Evolutionary conservation across 2,329 filamentous ascomycete species (phyloP).

Genomic region (Stenocarpella maydis): DNA sequence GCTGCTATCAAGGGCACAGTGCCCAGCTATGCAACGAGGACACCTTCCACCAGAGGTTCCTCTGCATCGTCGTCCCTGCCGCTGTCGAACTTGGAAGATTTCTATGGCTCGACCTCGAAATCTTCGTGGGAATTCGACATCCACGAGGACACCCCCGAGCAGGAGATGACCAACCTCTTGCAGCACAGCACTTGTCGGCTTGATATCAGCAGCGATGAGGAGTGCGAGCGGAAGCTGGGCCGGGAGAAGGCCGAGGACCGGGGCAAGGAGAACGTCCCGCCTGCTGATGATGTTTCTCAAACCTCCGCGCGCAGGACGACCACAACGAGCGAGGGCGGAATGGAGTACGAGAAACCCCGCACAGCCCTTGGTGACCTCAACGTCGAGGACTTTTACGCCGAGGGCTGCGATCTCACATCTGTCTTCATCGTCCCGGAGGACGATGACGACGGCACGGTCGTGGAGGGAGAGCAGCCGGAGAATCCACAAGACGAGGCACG

Average conservation of each 20-base stretch:
- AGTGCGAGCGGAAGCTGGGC: conserved; percentile 64
- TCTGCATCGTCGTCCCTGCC: conserved; percentile 26
- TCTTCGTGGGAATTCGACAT: conserved; percentile 91
- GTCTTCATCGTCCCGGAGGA: conserved; percentile 70
- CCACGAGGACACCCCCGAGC: conserved; percentile 88
- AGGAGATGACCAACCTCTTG: conserved; percentile 91
- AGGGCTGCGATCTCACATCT: conserved; percentile 69
- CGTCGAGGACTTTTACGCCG: conserved; percentile 71
- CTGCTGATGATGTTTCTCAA: conserved; percentile 70
- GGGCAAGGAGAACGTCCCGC: conserved; percentile 95
- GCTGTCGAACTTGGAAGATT: conserved; percentile 37
- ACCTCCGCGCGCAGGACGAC: conserved; percentile 51
- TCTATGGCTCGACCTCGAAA: conserved; percentile 57
- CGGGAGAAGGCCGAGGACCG: conserved; percentile 65
- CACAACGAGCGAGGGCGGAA: conserved; percentile 47
- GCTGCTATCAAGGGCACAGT: conserved; percentile 83
- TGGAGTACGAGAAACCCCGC: conserved; percentile 70
- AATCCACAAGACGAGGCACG: conserved; percentile 22
- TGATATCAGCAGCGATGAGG: conserved; percentile 90
- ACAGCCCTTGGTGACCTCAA: conserved; percentile 73
- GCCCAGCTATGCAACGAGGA: conserved; percentile 64
- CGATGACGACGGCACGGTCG: conserved; percentile 53
- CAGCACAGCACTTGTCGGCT: conserved; percentile 88
- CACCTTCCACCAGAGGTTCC: conserved; percentile 40
- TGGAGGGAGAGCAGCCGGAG: conserved; percentile 30